Percentiles rank a stretch among this genome's conserved stretches.
Evolutionary conservation across 306 rosid species (phyloP).

Genomic region (Cyamopsis tetragonoloba): DNA sequence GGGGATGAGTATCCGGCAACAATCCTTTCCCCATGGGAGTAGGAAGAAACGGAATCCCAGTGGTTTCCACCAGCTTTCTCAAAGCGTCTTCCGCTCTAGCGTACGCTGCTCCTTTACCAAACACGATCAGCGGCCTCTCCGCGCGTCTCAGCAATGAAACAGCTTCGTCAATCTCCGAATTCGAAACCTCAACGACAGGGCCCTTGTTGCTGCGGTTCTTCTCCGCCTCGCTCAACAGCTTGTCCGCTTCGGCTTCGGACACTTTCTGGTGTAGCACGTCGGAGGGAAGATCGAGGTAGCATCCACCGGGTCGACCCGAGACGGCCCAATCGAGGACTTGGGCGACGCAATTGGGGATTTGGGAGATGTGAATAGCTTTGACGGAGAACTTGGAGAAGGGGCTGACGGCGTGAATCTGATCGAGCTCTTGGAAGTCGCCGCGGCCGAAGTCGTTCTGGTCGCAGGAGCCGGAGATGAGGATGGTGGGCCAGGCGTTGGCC

Average conservation of each 20-base stretch:
- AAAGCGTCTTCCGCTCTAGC: constrained; percentile 66
- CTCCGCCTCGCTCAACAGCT: constrained; percentile 42
- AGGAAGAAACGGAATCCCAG: constrained; percentile 89
- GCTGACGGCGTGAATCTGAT: constrained; percentile 72
- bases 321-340: constrained; percentile 47
- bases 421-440: constrained; percentile 94
- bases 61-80: constrained; percentile 59
- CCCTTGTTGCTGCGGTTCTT: neutral
- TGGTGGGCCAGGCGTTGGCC: constrained; percentile 79
- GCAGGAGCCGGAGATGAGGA: constrained; percentile 91
- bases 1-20: constrained; percentile 70
- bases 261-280: constrained; percentile 74
- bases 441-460: constrained; percentile 78
- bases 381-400: constrained; percentile 72
- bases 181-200: neutral
- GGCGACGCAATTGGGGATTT: constrained; percentile 61
- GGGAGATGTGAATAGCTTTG: constrained; percentile 47
- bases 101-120: constrained; percentile 89
- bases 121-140: constrained; percentile 78
- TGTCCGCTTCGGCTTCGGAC: constrained; percentile 54
- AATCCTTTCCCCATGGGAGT: constrained; percentile 97
- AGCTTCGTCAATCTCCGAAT: constrained; percentile 42
- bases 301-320: constrained; percentile 79
- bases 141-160: constrained; percentile 57
- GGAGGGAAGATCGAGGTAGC: constrained; percentile 83